These are phyloP conservation scores for Vigna unguiculata DNA, from an alignment of 306 rosid genomes.

Conservation along the genomic window DNA sequence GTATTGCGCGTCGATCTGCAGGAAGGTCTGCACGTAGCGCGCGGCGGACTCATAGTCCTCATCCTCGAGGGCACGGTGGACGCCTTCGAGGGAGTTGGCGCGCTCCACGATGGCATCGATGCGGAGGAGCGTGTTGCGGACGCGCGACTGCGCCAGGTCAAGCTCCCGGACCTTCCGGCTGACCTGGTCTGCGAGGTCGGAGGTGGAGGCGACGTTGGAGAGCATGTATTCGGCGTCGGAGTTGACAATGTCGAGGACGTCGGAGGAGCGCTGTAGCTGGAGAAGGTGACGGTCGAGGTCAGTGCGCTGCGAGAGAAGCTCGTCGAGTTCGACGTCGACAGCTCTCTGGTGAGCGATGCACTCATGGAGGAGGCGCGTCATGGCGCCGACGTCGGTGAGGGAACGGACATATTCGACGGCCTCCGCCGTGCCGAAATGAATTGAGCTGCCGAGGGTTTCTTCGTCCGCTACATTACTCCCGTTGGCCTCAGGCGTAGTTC, in stretches of 20 bases:
- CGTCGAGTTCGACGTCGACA: constrained; percentile 70
- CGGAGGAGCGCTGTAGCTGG: constrained; percentile 72
- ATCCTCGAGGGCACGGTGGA: constrained; percentile 61
- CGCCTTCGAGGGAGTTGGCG: constrained; percentile 81
- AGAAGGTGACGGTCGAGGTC: constrained; percentile 81
- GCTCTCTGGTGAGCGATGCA: constrained; percentile 60
- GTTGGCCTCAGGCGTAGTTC: background rate
- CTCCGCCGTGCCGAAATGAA: constrained; percentile 49
- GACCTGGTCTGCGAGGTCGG: constrained; percentile 54
- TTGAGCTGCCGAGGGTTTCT: constrained; percentile 42
- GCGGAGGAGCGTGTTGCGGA: constrained; percentile 75
- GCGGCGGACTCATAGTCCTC: constrained; percentile 85
- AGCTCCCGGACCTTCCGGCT: constrained; percentile 88
- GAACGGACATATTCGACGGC: constrained; percentile 52
- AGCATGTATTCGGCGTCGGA: constrained; percentile 68
- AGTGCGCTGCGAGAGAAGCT: constrained; percentile 74
- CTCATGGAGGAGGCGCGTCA: constrained; percentile 55
- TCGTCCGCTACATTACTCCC: constrained; percentile 31
- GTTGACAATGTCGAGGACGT: constrained; percentile 72
- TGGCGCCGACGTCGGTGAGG: constrained; percentile 56
- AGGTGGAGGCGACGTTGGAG: constrained; percentile 54
- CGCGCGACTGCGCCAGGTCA: constrained; percentile 91
- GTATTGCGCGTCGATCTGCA: constrained; percentile 79
- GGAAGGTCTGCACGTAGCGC: constrained; percentile 63
- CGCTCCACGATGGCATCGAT: constrained; percentile 87